Evolutionary conservation across 2,329 filamentous ascomycete species (phyloP), one percentile per base, ranked within the genome.

Genomic region (Aphanocladium album): DNA sequence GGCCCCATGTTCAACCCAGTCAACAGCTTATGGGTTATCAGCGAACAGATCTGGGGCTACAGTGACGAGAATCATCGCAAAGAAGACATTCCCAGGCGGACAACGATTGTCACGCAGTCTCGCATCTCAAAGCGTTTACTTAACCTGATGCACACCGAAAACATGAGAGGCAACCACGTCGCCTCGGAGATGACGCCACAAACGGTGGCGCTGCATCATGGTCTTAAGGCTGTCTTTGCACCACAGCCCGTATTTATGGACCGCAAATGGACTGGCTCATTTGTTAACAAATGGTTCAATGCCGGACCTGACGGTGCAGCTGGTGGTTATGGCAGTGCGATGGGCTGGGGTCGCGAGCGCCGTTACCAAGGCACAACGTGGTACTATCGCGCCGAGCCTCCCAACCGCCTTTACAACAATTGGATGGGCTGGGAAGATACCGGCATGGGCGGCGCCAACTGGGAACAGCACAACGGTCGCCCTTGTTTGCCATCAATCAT

Each of bases 181-280:
- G 89, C 88, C 61, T 89, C 89, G 0, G 90, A 93, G 71, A 92
- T 93, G 89, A 89, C 87, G 62, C 85, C 89, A 0, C 86, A 89
- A 60, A 88, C 88, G 0, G 83, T 88, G 27, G 85, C 89, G 0
- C 79, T 93, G 19, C 83, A 91, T 64, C 89, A 95, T 70, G 89
- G 90, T 6, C 78, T 93, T 53, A 93, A 93, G 75, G 86, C 88
- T 5, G 87, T 91, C 4, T 90, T 88, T 68, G 89, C 86, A 12
- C 90, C 90, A 12, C 89, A 93, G 72, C 89, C 90, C 1, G 84
- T 93, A 51, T 93, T 87, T 72, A 90, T 91, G 68, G 89, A 93
- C 72, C 84, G 89, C 63, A 83, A 88, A 54, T 92, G 89, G 89
- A 74, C 76, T 33, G 77, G 80, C 2, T 72, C 76, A 33, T 80